A percentile compares a stretch with the other conserved stretches of the same genome.
Evolutionary conservation across 441 rosid genomes (phyloP).

Genomic region (Bocquillonia castaneifolia): DNA sequence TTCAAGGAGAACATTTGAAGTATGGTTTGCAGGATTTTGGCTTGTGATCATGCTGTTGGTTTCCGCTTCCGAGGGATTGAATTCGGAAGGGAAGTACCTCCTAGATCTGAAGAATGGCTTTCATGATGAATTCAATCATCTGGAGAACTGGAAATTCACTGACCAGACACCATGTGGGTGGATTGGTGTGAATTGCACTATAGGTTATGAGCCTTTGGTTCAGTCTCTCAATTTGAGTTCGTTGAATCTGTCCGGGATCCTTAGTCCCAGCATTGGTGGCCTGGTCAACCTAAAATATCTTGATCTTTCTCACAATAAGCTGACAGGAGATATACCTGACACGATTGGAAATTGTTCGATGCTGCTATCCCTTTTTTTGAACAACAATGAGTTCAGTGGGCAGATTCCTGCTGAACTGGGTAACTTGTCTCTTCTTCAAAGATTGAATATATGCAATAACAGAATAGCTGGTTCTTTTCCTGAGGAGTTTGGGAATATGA

Average conservation of each 20-base stretch:
- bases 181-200: slow-evolving; percentile 79
- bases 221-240: slow-evolving; percentile 63
- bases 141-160: slow-evolving; percentile 56
- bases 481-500: slow-evolving; percentile 64
- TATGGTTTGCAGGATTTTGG: slow-evolving; percentile 27
- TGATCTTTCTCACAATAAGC: slow-evolving; percentile 54
- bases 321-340: slow-evolving; percentile 58
- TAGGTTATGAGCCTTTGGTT: slow-evolving; percentile 45
- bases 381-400: slow-evolving; percentile 70
- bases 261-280: slow-evolving; percentile 62
- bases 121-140: slow-evolving; percentile 44
- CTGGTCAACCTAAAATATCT: slow-evolving; percentile 56
- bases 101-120: slow-evolving; percentile 61
- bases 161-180: slow-evolving; percentile 80
- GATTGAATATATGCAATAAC: slow-evolving; percentile 73
- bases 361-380: slow-evolving; percentile 50
- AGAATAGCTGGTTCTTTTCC: slow-evolving; percentile 72
- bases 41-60: slow-evolving; percentile 37
- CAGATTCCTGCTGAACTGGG: slow-evolving; percentile 57
- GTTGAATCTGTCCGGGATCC: slow-evolving; percentile 74
- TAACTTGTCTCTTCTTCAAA: slow-evolving; percentile 40
- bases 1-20: slow-evolving; percentile 32
- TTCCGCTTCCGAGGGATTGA: slow-evolving; percentile 49
- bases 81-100: slow-evolving; percentile 64
- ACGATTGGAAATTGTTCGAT: slow-evolving; percentile 64